Conservation (phyloP, 345 rosid genomes). For the Brassica incana region DNA sequence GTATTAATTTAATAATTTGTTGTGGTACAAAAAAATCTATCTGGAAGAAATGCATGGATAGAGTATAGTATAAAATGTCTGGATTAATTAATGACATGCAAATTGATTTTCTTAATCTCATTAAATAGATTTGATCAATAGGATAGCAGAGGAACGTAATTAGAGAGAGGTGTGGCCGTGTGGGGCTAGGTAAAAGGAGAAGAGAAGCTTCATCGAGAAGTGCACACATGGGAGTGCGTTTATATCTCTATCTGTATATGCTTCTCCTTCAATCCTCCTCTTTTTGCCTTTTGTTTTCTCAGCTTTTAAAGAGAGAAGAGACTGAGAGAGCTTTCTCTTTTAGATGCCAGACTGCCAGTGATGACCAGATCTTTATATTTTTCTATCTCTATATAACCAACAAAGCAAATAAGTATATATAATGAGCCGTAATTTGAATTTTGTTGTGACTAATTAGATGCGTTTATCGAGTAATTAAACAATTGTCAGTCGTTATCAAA, state of each 20-base stretch:
- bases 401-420: constrained; percentile 16
- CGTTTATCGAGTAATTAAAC: background rate
- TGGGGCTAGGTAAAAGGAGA: constrained; percentile 29
- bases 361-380: constrained; percentile 43
- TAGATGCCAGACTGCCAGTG: constrained; percentile 37
- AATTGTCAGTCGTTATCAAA: background rate
- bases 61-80: background rate
- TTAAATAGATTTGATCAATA: background rate
- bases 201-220: constrained; percentile 48
- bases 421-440: constrained; percentile 18
- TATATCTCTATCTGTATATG: constrained; percentile 23
- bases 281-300: constrained; percentile 41
- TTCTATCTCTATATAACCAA: constrained; percentile 24
- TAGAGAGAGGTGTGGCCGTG: constrained; percentile 19
- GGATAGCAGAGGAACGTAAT: background rate
- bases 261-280: constrained; percentile 34
- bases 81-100: background rate
- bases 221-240: constrained; percentile 42
- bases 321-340: constrained; percentile 52
- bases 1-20: background rate
- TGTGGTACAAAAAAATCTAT: background rate
- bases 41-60: background rate
- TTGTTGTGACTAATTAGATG: background rate
- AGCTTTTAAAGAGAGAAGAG: constrained; percentile 38
- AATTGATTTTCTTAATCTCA: background rate